Conservation (phyloP, 1,139 yeast species). For the Magnusiomyces tetraspermus region DNA sequence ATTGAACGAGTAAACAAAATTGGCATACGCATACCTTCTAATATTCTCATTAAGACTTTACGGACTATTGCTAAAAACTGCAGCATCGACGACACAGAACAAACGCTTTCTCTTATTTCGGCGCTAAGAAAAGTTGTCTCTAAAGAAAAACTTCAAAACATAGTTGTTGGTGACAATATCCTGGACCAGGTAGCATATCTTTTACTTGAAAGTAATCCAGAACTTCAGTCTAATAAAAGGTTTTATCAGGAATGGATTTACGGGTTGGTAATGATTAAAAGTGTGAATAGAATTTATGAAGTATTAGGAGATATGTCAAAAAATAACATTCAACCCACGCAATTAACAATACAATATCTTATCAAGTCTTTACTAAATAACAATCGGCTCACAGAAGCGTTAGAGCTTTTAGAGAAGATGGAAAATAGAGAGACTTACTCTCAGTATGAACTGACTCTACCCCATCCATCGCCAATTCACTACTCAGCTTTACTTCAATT, state of each 20-base stretch:
- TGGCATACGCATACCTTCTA: conserved; percentile 17
- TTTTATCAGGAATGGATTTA: conserved; percentile 26
- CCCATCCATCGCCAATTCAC: conserved; percentile 18
- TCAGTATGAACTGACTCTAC: conserved; percentile 10
- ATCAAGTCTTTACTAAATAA: conserved; percentile 20
- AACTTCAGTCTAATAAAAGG: conserved; percentile 19
- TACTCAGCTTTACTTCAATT: conserved; percentile 24
- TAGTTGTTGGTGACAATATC: conserved; percentile 5
- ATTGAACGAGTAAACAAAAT: conserved; percentile 17
- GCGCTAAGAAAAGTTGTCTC: not conserved
- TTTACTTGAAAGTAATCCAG: conserved; percentile 17
- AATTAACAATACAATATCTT: conserved; percentile 17
- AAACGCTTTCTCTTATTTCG: not conserved
- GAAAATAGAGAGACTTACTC: conserved; percentile 12
- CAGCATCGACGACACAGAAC: conserved; percentile 1
- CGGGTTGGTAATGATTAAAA: conserved; percentile 22
- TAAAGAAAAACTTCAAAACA: not conserved
- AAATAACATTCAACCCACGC: conserved; percentile 17
- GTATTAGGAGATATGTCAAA: not conserved
- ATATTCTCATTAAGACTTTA: conserved; percentile 17
- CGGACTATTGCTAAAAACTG: conserved; percentile 18
- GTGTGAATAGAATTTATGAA: conserved; percentile 13
- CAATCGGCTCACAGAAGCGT: conserved; percentile 18
- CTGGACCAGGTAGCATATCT: conserved; percentile 5
- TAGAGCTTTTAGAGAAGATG: conserved; percentile 18